Conservation (phyloP, 2,329 filamentous ascomycete species). For the Phyllosticta citrichinensis region DNA sequence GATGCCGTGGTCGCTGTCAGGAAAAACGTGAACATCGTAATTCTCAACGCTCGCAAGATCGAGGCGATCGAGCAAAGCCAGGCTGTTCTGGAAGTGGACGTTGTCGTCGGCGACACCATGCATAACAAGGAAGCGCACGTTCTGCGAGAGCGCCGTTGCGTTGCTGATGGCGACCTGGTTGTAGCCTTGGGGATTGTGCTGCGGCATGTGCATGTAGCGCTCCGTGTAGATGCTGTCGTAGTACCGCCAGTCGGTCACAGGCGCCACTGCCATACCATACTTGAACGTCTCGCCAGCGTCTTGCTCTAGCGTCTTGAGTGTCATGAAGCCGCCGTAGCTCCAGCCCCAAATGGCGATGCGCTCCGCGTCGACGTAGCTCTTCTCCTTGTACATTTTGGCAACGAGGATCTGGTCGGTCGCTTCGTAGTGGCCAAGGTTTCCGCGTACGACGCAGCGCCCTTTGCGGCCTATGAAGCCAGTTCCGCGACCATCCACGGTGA, state of each 20-base stretch:
- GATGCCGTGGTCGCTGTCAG: constrained; percentile 91
- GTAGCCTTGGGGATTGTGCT: constrained; percentile 72
- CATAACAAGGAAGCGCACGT: constrained; percentile 87
- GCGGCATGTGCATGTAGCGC: constrained; percentile 92
- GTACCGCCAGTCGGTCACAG: constrained; percentile 95
- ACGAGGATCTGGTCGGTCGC: constrained; percentile 84
- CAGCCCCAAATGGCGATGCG: constrained; percentile 95
- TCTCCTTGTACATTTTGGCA: constrained; percentile 71
- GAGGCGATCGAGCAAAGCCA: constrained; percentile 76
- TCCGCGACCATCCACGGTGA: constrained; percentile 87
- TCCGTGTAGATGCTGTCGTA: constrained; percentile 94
- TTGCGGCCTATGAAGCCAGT: constrained; percentile 84
- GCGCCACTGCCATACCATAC: constrained; percentile 96
- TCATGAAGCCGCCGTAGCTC: constrained; percentile 94
- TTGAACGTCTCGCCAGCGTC: constrained; percentile 85
- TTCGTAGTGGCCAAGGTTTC: constrained; percentile 76
- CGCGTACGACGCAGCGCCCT: constrained; percentile 71
- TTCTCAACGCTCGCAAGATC: constrained; percentile 77
- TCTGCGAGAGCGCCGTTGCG: constrained; percentile 59
- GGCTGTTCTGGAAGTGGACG: constrained; percentile 90
- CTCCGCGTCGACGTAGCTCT: constrained; percentile 70
- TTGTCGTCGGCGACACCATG: constrained; percentile 97
- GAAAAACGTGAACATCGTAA: constrained; percentile 94
- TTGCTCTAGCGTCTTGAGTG: constrained; percentile 85
- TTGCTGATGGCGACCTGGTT: constrained; percentile 64